Percentiles rank a stretch among this genome's conserved stretches.
Conservation (phyloP, 2,329 filamentous ascomycete genomes). For the Fusarium albosuccineum region DNA sequence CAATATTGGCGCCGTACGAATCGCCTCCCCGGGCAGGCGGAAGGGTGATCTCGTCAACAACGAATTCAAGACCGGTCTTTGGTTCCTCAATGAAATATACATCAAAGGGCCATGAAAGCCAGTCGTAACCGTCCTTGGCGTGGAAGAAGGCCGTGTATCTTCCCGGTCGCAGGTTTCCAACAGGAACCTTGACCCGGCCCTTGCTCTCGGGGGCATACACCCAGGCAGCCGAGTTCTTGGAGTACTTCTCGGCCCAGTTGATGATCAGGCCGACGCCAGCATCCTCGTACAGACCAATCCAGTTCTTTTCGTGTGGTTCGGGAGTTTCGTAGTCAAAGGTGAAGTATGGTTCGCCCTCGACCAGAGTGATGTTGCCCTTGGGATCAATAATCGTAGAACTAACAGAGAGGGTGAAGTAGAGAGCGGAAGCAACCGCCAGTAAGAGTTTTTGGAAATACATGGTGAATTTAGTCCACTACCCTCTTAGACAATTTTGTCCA, state of each 20-base stretch:
- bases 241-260: conserved; percentile 35
- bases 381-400: neutral
- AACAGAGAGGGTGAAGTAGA: conserved; percentile 4
- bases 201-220: conserved; percentile 45
- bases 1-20: conserved; percentile 46
- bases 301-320: conserved; percentile 48
- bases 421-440: conserved; percentile 4
- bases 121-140: conserved; percentile 50
- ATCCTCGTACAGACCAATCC: conserved; percentile 53
- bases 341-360: conserved; percentile 10
- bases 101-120: conserved; percentile 50
- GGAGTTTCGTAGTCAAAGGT: conserved; percentile 52
- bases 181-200: conserved; percentile 45
- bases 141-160: conserved; percentile 53
- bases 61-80: conserved; percentile 40
- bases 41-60: conserved; percentile 46
- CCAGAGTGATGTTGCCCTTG: neutral
- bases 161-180: conserved; percentile 41
- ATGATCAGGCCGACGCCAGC: conserved; percentile 49
- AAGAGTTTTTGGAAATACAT: conserved; percentile 1
- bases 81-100: conserved; percentile 37
- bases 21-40: conserved; percentile 52
- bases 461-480: neutral
- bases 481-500: neutral
- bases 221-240: conserved; percentile 47